A percentile compares a stretch with the other conserved stretches of the same genome.
Evolutionary conservation across 1,284 basidiomycete genomes (phyloP).

Genomic region (Rhodotorula glutinis): DNA sequence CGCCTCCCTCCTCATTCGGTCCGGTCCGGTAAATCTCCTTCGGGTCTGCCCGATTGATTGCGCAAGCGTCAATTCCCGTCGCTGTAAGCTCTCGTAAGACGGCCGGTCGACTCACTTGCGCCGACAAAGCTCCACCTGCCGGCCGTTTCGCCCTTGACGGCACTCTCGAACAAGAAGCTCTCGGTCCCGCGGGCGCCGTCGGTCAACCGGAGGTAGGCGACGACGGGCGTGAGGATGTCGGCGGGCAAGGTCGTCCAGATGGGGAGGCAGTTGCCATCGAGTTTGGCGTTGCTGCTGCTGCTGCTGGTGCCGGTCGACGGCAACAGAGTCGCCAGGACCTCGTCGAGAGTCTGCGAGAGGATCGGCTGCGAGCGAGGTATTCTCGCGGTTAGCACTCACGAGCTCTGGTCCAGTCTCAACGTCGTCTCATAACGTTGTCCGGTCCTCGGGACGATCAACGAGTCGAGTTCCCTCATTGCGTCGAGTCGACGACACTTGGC

Average conservation of each 20-base stretch:
- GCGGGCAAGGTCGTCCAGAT: slow-evolving; percentile 90
- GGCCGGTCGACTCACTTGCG: slow-evolving; percentile 64
- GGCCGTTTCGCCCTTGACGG: slow-evolving; percentile 83
- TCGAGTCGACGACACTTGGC: no score
- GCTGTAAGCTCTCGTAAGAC: neutral
- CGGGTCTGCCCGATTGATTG: slow-evolving; percentile 61
- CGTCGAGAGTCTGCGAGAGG: slow-evolving; percentile 35
- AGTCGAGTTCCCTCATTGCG: no score
- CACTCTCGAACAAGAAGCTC: slow-evolving; percentile 88
- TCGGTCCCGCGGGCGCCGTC: slow-evolving; percentile 73
- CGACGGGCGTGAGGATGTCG: slow-evolving; percentile 94
- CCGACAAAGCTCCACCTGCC: slow-evolving; percentile 96
- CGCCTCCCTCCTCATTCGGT: slow-evolving; percentile 71
- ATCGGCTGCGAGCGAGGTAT: slow-evolving; percentile 10
- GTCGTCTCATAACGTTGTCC: no score
- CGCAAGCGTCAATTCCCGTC: neutral
- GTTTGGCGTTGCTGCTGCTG: neutral
- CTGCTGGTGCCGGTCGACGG: slow-evolving; percentile 5
- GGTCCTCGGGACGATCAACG: no score
- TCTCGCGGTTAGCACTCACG: neutral
- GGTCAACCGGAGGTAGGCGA: slow-evolving; percentile 90
- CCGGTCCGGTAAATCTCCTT: slow-evolving; percentile 89
- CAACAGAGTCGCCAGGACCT: slow-evolving; percentile 26
- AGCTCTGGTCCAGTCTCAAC: neutral
- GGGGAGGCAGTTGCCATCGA: slow-evolving; percentile 78